A percentile compares a stretch with the other conserved stretches of the same genome.
phyloP scores from a whole-genome alignment of 805 yeast species.

The Candida xyloterini region DNA sequence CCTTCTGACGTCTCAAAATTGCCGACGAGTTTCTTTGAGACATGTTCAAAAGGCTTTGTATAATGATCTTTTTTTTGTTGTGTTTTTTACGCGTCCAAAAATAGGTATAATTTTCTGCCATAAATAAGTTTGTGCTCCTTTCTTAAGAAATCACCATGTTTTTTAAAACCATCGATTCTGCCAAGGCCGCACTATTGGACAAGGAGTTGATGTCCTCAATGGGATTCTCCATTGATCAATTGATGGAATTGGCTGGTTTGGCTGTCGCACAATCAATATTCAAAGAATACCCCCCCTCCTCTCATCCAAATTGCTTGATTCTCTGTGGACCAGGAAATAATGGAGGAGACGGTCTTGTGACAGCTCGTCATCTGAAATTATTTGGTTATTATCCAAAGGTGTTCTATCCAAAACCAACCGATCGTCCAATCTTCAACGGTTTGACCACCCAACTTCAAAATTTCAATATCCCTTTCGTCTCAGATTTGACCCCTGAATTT shows the following conservation, averaged over 20 bases:
- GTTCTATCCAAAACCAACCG: slow-evolving; percentile 73
- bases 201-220: slow-evolving; percentile 77
- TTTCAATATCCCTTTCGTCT: slow-evolving; percentile 59
- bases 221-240: slow-evolving; percentile 78
- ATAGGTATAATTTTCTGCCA: slow-evolving; percentile 5
- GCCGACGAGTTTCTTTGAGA: slow-evolving; percentile 28
- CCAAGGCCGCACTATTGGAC: slow-evolving; percentile 75
- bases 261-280: slow-evolving; percentile 88
- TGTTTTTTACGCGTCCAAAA: slow-evolving; percentile 14
- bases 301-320: slow-evolving; percentile 50
- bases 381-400: slow-evolving; percentile 77
- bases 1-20: slow-evolving; percentile 52
- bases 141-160: slow-evolving; percentile 17
- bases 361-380: slow-evolving; percentile 82
- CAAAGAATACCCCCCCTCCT: slow-evolving; percentile 57
- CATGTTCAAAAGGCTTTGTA: slow-evolving; percentile 9
- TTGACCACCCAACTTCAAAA: slow-evolving; percentile 65
- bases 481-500: slow-evolving; percentile 31
- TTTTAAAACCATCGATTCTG: slow-evolving; percentile 43
- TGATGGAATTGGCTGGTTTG: slow-evolving; percentile 96
- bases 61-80: slow-evolving; percentile 5
- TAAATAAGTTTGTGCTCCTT: not conserved
- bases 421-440: slow-evolving; percentile 53
- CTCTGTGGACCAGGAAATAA: slow-evolving; percentile 96
- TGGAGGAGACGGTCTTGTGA: slow-evolving; percentile 95